phyloP scores from a whole-genome alignment of 805 yeast genomes.

The Ogataea minuta region DNA sequence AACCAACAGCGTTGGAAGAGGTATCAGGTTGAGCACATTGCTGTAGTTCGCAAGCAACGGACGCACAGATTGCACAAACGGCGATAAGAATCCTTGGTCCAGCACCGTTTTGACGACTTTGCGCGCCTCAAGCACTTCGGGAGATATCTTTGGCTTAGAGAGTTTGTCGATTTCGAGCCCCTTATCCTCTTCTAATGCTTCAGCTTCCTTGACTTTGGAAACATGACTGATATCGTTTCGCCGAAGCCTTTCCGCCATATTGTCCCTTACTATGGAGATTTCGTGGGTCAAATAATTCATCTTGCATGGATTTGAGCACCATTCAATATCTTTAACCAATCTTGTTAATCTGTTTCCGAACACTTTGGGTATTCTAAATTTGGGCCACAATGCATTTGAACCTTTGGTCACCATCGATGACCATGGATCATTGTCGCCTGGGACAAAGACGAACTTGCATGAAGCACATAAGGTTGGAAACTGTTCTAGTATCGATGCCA shows the following conservation, averaged over 20 bases:
- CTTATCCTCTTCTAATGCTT: constrained; percentile 23
- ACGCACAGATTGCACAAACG: constrained; percentile 60
- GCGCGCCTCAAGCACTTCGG: constrained; percentile 57
- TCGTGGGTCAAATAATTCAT: constrained; percentile 83
- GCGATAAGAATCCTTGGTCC: constrained; percentile 87
- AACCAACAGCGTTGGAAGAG: constrained; percentile 67
- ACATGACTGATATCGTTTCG: constrained; percentile 64
- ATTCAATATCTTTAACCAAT: constrained; percentile 47
- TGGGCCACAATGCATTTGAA: constrained; percentile 65
- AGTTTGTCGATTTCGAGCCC: constrained; percentile 30
- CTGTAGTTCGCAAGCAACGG: constrained; percentile 73
- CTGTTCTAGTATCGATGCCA: constrained; percentile 62
- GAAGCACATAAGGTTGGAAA: constrained; percentile 51
- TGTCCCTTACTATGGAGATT: constrained; percentile 70
- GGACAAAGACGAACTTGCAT: constrained; percentile 68
- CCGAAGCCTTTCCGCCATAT: constrained; percentile 65
- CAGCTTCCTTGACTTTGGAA: constrained; percentile 20
- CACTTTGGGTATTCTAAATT: constrained; percentile 62
- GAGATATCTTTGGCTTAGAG: constrained; percentile 35
- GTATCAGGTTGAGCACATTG: constrained; percentile 65
- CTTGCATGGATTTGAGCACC: constrained; percentile 78
- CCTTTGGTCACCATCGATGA: constrained; percentile 67
- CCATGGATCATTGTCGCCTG: constrained; percentile 96
- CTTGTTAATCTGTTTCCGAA: constrained; percentile 69
- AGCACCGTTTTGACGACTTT: constrained; percentile 75